phyloP scores from a whole-genome alignment of 192 early-diverging fungal genomes.

The Phycomyces nitens region DNA sequence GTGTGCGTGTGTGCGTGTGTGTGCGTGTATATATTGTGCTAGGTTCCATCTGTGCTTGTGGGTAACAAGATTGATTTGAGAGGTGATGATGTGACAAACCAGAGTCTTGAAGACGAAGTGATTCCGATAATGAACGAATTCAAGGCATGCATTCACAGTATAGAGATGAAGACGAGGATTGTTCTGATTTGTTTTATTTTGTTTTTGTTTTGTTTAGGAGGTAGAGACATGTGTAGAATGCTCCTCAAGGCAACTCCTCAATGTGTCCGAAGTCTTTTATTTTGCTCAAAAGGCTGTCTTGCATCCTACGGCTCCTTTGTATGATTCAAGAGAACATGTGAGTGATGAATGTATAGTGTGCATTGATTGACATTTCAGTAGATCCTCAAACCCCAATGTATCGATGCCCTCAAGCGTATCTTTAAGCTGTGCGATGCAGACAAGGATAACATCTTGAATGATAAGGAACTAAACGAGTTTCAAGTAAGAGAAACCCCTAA shows the following conservation, averaged over 20 bases:
- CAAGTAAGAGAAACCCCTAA: constrained; percentile 52
- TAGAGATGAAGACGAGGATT: background rate
- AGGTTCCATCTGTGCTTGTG: constrained; percentile 91
- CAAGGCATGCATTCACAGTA: constrained; percentile 52
- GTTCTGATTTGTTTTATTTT: background rate
- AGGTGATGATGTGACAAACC: constrained; percentile 80
- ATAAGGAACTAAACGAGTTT: constrained; percentile 95
- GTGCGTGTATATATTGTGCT: background rate
- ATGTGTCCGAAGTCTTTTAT: constrained; percentile 99
- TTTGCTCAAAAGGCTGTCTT: constrained; percentile 99
- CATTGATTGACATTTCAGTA: constrained; percentile 15
- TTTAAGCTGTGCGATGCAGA: constrained; percentile 95
- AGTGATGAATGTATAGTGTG: constrained; percentile 7
- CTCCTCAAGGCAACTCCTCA: constrained; percentile 90
- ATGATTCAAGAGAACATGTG: constrained; percentile 91
- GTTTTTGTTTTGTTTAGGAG: constrained; percentile 53
- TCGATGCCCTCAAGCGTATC: constrained; percentile 88
- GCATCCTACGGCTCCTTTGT: constrained; percentile 94
- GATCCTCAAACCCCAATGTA: constrained; percentile 83
- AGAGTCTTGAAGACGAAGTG: constrained; percentile 88
- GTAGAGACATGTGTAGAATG: constrained; percentile 99
- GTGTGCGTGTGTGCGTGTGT: background rate
- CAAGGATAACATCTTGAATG: constrained; percentile 88
- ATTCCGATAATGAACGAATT: constrained; percentile 99
- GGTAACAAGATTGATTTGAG: constrained; percentile 90